Evolutionary conservation across 495 filamentous ascomycete species (phyloP).

Genomic region (Aspergillus bridgeri): DNA sequence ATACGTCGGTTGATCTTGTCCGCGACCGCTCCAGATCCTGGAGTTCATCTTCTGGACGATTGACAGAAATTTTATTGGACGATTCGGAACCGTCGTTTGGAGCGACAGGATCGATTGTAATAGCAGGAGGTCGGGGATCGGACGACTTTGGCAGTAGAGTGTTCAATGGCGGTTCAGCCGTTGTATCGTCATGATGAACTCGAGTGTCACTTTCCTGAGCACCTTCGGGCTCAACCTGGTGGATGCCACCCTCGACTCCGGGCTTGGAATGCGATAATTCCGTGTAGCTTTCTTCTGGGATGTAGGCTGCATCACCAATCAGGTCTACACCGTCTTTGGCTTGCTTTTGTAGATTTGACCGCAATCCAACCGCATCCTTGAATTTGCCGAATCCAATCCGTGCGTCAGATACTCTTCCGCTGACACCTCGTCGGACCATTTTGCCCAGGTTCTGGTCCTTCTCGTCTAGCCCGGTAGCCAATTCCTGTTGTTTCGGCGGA

Average conservation of each 20-base stretch:
- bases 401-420: constrained; percentile 76
- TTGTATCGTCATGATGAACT: constrained; percentile 16
- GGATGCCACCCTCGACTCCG: constrained; percentile 11
- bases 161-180: constrained; percentile 10
- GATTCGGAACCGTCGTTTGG: constrained; percentile 19
- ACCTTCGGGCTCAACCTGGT: constrained; percentile 22
- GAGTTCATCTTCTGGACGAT: constrained; percentile 24
- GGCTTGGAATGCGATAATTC: constrained; percentile 21
- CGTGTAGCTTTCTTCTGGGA: constrained; percentile 33
- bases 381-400: constrained; percentile 79
- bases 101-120: constrained; percentile 31
- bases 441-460: constrained; percentile 64
- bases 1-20: constrained; percentile 36
- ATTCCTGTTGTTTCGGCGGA: constrained; percentile 28
- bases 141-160: constrained; percentile 17
- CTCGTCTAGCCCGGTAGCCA: constrained; percentile 42
- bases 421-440: constrained; percentile 73
- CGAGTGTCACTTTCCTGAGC: constrained; percentile 15
- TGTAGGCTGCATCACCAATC: constrained; percentile 29
- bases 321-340: constrained; percentile 38
- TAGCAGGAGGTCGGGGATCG: constrained; percentile 32
- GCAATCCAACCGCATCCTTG: constrained; percentile 73
- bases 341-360: constrained; percentile 46
- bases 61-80: constrained; percentile 15
- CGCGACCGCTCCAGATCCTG: constrained; percentile 31